Base-by-base conservation (phyloP, 441 rosid species). In the Mallotus japonicus region DNA sequence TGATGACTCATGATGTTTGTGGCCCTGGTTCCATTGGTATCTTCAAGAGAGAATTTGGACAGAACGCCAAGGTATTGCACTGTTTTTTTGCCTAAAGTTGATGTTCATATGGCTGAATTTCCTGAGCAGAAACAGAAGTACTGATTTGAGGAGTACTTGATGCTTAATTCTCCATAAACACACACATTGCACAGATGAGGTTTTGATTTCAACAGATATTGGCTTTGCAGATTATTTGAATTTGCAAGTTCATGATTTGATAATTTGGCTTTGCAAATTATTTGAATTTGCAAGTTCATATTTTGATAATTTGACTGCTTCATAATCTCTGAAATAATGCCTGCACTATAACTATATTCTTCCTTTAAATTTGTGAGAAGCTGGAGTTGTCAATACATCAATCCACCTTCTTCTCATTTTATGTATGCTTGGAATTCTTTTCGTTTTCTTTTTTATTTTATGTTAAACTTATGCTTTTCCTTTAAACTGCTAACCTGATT, bases 1-100 rank as follows among this genome's bases (percentile, higher is more conserved):
- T 95, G 85, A 92, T 92, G 99, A 95, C 98, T 55, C 97, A 95
- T 78, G 99, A 92, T 86, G 93, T 95, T 44, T 91, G 95, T 73
- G 99, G 99, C 61, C 97, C 96, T 14, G 98, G 97, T 79, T 90
- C 97, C 70, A 79, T 95, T 64, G 98, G 92, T 60, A 91, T 92
- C 74, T 92, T 95, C 84, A 90, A 90, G 87, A 85, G 78, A 77
- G 97, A 95, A 83, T 95, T 95, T 73, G 98, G 97, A 59, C 65
- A 87, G 71, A 78, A 88, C 76, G 97, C 98, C 34, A 90, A 91
- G 99, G 99, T 92, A 70, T 47, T 53, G 17, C 15, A 47, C 47
- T 20, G 37, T 69, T 50, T 19, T 34, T 5, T 20, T 16, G 32
- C 44, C 73, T 73, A 12, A 49, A 63, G 7, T 3, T 20, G 13